Conservation (phyloP, 2,329 filamentous ascomycete genomes). For the Colletotrichum filicis region DNA sequence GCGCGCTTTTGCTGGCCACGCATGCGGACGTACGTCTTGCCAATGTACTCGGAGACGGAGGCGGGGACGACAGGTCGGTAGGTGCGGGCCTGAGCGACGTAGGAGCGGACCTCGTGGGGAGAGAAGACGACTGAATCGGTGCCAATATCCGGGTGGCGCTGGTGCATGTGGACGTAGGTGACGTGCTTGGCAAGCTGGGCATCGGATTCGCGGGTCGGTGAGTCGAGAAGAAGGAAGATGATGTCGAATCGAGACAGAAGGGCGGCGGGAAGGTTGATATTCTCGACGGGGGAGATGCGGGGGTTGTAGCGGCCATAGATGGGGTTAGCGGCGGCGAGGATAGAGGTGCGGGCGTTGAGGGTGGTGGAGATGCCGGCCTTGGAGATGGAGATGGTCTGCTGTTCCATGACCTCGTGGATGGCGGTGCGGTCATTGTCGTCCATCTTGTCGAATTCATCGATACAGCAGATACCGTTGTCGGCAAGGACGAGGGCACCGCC, state of each 20-base stretch:
- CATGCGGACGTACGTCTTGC: constrained; percentile 95
- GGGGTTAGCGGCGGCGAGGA: constrained; percentile 95
- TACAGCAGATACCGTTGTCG: constrained; percentile 87
- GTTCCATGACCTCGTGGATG: constrained; percentile 90
- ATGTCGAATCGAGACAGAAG: constrained; percentile 97
- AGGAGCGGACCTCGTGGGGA: constrained; percentile 93
- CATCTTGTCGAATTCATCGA: constrained; percentile 92
- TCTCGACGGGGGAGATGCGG: constrained; percentile 95
- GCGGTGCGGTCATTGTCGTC: constrained; percentile 85
- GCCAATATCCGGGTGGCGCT: constrained; percentile 83
- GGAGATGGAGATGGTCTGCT: constrained; percentile 87
- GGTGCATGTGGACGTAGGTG: constrained; percentile 97
- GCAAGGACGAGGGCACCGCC: constrained; percentile 83
- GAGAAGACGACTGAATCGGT: constrained; percentile 78
- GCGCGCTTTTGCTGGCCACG: constrained; percentile 92
- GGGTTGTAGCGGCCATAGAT: constrained; percentile 99
- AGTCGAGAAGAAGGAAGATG: constrained; percentile 96
- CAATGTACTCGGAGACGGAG: constrained; percentile 92
- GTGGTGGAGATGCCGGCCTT: constrained; percentile 79
- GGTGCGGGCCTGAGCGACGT: constrained; percentile 91
- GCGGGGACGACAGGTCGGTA: constrained; percentile 89
- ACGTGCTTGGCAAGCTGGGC: constrained; percentile 96
- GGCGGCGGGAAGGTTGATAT: constrained; percentile 98
- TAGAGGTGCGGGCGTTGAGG: constrained; percentile 94
- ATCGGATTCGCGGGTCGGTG: constrained; percentile 87